Conservation (phyloP, 352 stramenopile species). For the Phytophthora pinifolia region DNA sequence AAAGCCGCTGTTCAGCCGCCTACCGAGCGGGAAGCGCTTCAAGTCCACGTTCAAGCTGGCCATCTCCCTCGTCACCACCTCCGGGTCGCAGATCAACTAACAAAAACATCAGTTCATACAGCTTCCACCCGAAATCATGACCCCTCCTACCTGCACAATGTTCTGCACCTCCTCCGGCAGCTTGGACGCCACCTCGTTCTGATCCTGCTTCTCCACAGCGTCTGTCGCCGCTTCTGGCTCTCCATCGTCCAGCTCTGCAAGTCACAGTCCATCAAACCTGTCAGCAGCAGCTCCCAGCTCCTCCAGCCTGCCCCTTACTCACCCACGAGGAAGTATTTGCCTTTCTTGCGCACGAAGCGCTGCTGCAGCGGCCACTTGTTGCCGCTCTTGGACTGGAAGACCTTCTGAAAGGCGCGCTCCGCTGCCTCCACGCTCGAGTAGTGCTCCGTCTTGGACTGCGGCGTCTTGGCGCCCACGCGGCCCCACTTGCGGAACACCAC, state of each 20-base stretch:
- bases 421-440: slow-evolving; percentile 31
- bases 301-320: slow-evolving; percentile 5
- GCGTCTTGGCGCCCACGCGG: slow-evolving; percentile 55
- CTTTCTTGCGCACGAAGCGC: slow-evolving; percentile 46
- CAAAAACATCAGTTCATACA: slow-evolving; percentile 3
- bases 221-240: slow-evolving; percentile 29
- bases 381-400: slow-evolving; percentile 56
- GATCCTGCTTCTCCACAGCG: slow-evolving; percentile 26
- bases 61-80: slow-evolving; percentile 51
- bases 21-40: slow-evolving; percentile 53
- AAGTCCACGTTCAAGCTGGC: slow-evolving; percentile 49
- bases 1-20: neutral
- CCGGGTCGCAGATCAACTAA: slow-evolving; percentile 54
- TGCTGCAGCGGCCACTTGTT: slow-evolving; percentile 59
- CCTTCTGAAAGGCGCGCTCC: slow-evolving; percentile 44
- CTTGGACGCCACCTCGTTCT: slow-evolving; percentile 28
- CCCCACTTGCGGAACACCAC: slow-evolving; percentile 72
- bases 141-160: slow-evolving; percentile 32
- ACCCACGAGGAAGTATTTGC: slow-evolving; percentile 74
- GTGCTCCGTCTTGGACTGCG: slow-evolving; percentile 29
- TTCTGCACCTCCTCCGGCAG: slow-evolving; percentile 38
- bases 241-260: slow-evolving; percentile 42
- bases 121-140: neutral
- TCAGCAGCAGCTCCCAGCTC: no score
- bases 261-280: neutral